Percentiles rank a stretch among this genome's conserved stretches.
Evolutionary conservation across 495 filamentous ascomycete species (phyloP).

Genomic region (Penicillium paxilli): DNA sequence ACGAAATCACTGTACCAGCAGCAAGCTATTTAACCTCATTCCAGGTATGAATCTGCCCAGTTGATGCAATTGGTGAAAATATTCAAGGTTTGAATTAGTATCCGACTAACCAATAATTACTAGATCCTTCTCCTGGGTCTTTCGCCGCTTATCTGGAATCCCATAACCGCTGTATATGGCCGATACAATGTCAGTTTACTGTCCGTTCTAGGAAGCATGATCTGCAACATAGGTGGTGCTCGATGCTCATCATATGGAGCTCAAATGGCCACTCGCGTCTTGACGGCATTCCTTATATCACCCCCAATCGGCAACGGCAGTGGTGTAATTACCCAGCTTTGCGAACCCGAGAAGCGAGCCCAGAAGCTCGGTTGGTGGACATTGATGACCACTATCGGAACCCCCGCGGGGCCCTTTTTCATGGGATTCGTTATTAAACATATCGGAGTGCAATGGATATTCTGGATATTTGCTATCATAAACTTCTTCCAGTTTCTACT

Average conservation of each 20-base stretch:
- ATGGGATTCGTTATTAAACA: slow-evolving; percentile 36
- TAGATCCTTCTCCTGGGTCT: slow-evolving; percentile 35
- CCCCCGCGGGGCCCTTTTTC: slow-evolving; percentile 30
- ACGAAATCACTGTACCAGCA: slow-evolving; percentile 23
- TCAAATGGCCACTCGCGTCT: slow-evolving; percentile 29
- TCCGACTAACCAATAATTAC: neutral
- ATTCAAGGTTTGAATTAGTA: too few species aligned
- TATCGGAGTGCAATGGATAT: slow-evolving; percentile 33
- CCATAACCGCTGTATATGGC: slow-evolving; percentile 29
- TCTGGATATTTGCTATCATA: slow-evolving; percentile 37
- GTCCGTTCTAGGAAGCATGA: slow-evolving; percentile 31
- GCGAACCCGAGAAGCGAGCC: slow-evolving; percentile 25
- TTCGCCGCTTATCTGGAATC: slow-evolving; percentile 32
- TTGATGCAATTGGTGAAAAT: too few species aligned
- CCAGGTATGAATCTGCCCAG: slow-evolving; percentile 26
- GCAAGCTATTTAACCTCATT: slow-evolving; percentile 33
- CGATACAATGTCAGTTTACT: slow-evolving; percentile 30
- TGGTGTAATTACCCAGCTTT: slow-evolving; percentile 31
- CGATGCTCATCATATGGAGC: slow-evolving; percentile 28
- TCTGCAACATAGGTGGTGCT: slow-evolving; percentile 37
- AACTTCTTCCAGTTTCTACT: slow-evolving; percentile 28
- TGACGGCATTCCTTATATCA: slow-evolving; percentile 32
- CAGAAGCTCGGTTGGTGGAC: slow-evolving; percentile 36
- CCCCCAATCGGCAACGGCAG: slow-evolving; percentile 36
- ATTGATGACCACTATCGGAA: slow-evolving; percentile 33